A percentile compares a stretch with the other conserved stretches of the same genome.
These are phyloP conservation scores for Microsporum ferrugineum DNA, from an alignment of 2,329 filamentous ascomycete genomes.

Conservation along the genomic window DNA sequence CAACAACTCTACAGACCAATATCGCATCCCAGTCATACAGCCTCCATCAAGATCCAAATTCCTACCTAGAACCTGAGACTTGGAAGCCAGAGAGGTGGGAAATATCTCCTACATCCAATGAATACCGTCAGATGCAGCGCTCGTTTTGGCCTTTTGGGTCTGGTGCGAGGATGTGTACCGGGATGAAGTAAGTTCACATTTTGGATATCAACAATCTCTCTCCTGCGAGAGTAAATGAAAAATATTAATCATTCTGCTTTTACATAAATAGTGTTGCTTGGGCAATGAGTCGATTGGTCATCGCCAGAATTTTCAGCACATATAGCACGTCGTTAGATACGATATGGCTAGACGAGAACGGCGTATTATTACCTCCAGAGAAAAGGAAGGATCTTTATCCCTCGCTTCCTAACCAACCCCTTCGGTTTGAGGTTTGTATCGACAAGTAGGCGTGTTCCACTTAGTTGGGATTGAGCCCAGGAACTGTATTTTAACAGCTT, in stretches of 20 bases:
- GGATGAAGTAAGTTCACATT: constrained; percentile 15
- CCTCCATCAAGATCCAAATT: constrained; percentile 41
- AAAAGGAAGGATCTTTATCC: constrained; percentile 13
- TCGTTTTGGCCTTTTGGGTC: constrained; percentile 46
- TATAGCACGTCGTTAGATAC: constrained; percentile 11
- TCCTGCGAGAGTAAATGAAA: too few species aligned
- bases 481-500: neutral
- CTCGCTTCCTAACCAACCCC: constrained; percentile 7
- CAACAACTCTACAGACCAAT: constrained; percentile 5
- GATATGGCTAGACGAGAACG: constrained; percentile 4
- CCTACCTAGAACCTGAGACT: constrained; percentile 41
- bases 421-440: neutral
- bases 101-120: constrained; percentile 41
- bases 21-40: constrained; percentile 18
- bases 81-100: constrained; percentile 48
- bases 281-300: constrained; percentile 12
- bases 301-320: constrained; percentile 13
- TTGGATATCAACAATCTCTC: neutral
- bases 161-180: constrained; percentile 35
- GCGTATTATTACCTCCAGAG: constrained; percentile 1
- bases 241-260: neutral
- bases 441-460: too few species aligned
- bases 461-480: neutral
- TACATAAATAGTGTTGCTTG: constrained; percentile 11
- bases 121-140: constrained; percentile 42